phyloP scores from a whole-genome alignment of 1,284 basidiomycete species.

The Volvariella volvacea region DNA sequence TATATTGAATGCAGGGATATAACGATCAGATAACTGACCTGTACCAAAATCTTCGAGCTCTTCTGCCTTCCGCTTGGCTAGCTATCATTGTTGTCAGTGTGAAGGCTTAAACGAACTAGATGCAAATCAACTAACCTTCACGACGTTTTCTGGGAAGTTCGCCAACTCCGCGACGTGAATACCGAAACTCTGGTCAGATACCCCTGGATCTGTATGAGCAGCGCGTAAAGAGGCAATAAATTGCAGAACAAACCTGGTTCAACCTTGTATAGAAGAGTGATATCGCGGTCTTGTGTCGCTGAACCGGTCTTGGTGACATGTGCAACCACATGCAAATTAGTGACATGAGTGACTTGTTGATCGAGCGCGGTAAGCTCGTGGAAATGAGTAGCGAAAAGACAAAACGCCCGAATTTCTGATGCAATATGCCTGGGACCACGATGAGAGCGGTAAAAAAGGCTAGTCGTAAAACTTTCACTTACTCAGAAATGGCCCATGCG shows the following conservation, averaged over 20 bases:
- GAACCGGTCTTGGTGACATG: slow-evolving; percentile 69
- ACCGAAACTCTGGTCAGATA: slow-evolving; percentile 96
- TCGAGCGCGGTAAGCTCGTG: slow-evolving; percentile 94
- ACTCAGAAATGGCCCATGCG: slow-evolving; percentile 99
- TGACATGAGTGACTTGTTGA: slow-evolving; percentile 81
- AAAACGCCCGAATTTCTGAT: slow-evolving; percentile 86
- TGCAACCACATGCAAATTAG: slow-evolving; percentile 94
- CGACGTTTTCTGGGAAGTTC: slow-evolving; percentile 92
- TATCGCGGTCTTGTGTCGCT: slow-evolving; percentile 70
- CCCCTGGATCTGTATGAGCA: slow-evolving; percentile 33
- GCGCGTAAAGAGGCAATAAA: neutral
- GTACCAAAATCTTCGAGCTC: slow-evolving; percentile 92
- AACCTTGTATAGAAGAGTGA: slow-evolving; percentile 94
- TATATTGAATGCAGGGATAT: slow-evolving; percentile 8
- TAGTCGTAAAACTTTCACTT: slow-evolving; percentile 17
- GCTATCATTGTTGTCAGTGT: slow-evolving; percentile 32
- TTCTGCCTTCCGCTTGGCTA: slow-evolving; percentile 92
- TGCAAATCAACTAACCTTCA: slow-evolving; percentile 78
- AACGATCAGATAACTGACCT: slow-evolving; percentile 23
- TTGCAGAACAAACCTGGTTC: slow-evolving; percentile 61
- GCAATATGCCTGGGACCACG: slow-evolving; percentile 75
- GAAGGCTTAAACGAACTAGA: no score
- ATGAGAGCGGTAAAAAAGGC: slow-evolving; percentile 1
- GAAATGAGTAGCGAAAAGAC: slow-evolving; percentile 97
- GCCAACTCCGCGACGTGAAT: slow-evolving; percentile 97